A percentile compares a stretch with the other conserved stretches of the same genome.
Conservation (phyloP, 495 filamentous ascomycete genomes). For the Aspergillus avenaceus region DNA sequence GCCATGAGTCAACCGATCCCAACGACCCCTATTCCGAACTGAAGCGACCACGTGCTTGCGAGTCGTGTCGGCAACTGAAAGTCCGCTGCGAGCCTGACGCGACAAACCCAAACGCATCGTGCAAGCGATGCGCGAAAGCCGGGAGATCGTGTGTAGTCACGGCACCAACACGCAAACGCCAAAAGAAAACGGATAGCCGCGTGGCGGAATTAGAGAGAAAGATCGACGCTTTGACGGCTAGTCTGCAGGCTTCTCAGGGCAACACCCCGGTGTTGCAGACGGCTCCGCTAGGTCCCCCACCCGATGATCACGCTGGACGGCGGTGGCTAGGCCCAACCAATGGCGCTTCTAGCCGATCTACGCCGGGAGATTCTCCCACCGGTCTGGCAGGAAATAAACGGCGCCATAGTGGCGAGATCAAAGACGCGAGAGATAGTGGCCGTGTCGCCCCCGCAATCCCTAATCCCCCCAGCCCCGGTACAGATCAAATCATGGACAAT, state of each 20-base stretch:
- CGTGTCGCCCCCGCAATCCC: constrained; percentile 18
- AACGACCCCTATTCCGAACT: constrained; percentile 49
- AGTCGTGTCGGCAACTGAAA: constrained; percentile 85
- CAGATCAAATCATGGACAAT: constrained; percentile 18
- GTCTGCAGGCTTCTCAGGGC: constrained; percentile 51
- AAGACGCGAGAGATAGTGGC: constrained; percentile 7
- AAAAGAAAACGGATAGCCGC: constrained; percentile 89
- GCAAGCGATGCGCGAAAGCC: constrained; percentile 84
- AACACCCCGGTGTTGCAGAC: constrained; percentile 8
- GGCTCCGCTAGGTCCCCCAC: constrained; percentile 1
- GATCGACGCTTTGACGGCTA: constrained; percentile 83
- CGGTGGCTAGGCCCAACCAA: constrained; percentile 17
- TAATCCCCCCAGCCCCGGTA: constrained; percentile 19
- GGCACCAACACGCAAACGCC: constrained; percentile 75
- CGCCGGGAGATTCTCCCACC: constrained; percentile 4
- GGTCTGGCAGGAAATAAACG: constrained; percentile 18
- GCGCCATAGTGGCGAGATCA: constrained; percentile 21
- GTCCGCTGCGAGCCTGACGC: constrained; percentile 77
- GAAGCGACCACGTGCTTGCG: constrained; percentile 86
- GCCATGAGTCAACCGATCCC: constrained; percentile 14
- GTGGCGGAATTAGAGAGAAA: constrained; percentile 93
- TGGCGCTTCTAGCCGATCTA: not conserved
- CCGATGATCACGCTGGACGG: constrained; percentile 7
- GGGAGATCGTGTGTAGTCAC: constrained; percentile 76
- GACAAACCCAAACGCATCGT: constrained; percentile 57